phyloP scores from a whole-genome alignment of 2,329 filamentous ascomycete genomes.

The Ophiostoma quercus region DNA sequence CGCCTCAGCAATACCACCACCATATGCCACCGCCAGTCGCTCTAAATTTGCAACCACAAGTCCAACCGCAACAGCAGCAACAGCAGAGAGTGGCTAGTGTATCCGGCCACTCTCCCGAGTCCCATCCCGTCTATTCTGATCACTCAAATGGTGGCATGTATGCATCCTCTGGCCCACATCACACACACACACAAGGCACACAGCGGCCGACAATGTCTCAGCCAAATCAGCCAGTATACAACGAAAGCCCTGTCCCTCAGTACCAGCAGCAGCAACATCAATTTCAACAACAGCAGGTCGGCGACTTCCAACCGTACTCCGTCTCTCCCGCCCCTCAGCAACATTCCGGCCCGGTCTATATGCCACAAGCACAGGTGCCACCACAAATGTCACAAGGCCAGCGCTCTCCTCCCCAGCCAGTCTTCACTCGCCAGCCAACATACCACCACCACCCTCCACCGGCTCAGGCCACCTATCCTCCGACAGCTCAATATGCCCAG shows the following conservation, averaged over 20 bases:
- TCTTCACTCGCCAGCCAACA: neutral
- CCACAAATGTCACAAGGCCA: neutral
- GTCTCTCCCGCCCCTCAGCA: neutral
- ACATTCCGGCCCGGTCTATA: neutral
- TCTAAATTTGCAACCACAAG: neutral
- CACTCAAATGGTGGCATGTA: neutral
- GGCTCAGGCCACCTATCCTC: neutral
- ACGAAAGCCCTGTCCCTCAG: neutral
- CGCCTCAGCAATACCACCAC: neutral
- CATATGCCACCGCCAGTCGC: neutral
- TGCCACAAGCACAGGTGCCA: neutral
- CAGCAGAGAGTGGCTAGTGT: neutral
- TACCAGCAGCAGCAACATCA: neutral
- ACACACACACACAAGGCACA: neutral
- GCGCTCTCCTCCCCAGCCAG: neutral
- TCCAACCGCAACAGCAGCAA: neutral
- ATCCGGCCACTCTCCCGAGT: neutral
- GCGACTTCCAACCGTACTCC: neutral
- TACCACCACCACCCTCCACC: neutral
- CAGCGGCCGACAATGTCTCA: neutral
- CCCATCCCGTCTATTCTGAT: neutral
- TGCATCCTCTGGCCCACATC: neutral
- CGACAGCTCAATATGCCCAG: neutral
- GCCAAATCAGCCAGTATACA: neutral
- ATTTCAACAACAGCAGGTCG: neutral